Evolutionary conservation across 306 rosid genomes (phyloP).

Genomic region (Oxytropis ochrocephala): DNA sequence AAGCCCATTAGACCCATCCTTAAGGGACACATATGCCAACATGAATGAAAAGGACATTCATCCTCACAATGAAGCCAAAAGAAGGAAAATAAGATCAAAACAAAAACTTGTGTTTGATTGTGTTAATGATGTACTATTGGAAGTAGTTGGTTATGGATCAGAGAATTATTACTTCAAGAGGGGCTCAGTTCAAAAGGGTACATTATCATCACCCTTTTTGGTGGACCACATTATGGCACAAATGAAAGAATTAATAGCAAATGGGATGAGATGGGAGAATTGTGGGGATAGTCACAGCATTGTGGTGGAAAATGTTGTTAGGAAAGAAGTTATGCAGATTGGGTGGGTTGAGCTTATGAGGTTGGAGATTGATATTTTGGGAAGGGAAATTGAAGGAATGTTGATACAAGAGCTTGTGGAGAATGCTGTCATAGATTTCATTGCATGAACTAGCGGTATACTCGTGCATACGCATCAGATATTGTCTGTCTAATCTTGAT

Average conservation of each 20-base stretch:
- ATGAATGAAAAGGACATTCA: constrained; percentile 41
- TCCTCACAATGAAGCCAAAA: constrained; percentile 57
- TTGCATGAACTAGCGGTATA: no score
- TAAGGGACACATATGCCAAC: constrained; percentile 63
- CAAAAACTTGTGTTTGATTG: constrained; percentile 77
- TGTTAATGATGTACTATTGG: constrained; percentile 55
- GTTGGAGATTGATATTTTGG: constrained; percentile 62
- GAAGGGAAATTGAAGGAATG: constrained; percentile 56
- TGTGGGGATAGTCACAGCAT: constrained; percentile 61
- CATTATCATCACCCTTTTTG: constrained; percentile 21
- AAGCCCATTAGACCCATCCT: constrained; percentile 72
- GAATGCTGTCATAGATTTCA: constrained; percentile 58
- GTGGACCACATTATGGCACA: constrained; percentile 61
- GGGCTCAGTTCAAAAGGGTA: constrained; percentile 22
- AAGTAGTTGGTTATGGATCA: constrained; percentile 44
- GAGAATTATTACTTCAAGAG: constrained; percentile 17
- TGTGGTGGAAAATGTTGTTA: constrained; percentile 68
- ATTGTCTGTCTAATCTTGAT: no score
- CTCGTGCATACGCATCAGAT: no score
- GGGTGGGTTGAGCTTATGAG: constrained; percentile 61
- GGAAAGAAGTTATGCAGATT: constrained; percentile 61
- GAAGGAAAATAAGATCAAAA: constrained; percentile 63
- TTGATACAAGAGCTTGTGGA: constrained; percentile 77
- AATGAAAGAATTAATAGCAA: constrained; percentile 62
- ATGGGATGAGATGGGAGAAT: constrained; percentile 44